Base-by-base conservation (phyloP, 2,329 filamentous ascomycete genomes). In the Thyridium curvatum region DNA sequence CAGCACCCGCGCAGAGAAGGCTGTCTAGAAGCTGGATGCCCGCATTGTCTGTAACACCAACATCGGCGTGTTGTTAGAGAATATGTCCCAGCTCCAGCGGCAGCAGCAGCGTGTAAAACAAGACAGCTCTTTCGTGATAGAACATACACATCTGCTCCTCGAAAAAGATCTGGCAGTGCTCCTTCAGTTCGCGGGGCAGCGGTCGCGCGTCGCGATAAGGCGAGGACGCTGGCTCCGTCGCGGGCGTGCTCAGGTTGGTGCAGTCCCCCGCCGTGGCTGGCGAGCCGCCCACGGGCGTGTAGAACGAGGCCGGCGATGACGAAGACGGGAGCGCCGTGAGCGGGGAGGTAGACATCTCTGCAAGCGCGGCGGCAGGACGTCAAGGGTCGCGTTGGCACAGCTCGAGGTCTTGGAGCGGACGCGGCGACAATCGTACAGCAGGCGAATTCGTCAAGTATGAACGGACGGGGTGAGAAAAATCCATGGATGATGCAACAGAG, bases 81-180 rank as follows among this genome's bases (percentile, higher is more conserved):
- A n/a, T n/a, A n/a, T n/a, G n/a, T n/a, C n/a, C n/a, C n/a, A n/a
- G n/a, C n/a, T n/a, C n/a, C n/a, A n/a, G n/a, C n/a, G n/a, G n/a
- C n/a, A n/a, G 21, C 21, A 26, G 6, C 21, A 26, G 21, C 21
- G n/a, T n/a, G n/a, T n/a, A 21, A 13, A 12, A 28, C 12, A 38
- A 40, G 18, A 43, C n/a, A 28, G 34, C 32, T 29, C 40, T 44
- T 45, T 38, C 42, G 41, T 30, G 39, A 44, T 34, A 43, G 18
- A 8, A 50, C 52, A 32, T 44, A 60, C 56, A 62, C 18, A 89
- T 73, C 41, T 79, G 71, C 59, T 91, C 86, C 58, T 91, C 86
- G 0, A 91, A 66, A 54, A 84, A 85, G 33, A 87, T 83, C 41
- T 78, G 75, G 48, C 77, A 79, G 51, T 87, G 80, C 41, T 78